Conservation (phyloP, 805 yeast species). For the Monosporozyma unispora region DNA sequence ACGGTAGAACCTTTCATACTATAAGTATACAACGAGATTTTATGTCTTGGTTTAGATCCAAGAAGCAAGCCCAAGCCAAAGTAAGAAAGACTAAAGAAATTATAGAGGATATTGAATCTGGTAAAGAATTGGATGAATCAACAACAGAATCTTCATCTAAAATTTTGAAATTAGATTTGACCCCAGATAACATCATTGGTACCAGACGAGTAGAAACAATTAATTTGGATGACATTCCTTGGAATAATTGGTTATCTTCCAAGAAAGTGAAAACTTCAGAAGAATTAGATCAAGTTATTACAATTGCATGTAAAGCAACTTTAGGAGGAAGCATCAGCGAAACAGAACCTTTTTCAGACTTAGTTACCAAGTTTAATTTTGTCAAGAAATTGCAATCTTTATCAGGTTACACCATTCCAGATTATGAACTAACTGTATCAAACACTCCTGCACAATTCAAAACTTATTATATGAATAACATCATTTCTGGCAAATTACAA, state of each 20-base stretch:
- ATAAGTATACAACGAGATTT: constrained; percentile 15
- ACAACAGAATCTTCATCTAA: not conserved
- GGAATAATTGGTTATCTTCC: constrained; percentile 30
- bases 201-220: constrained; percentile 5
- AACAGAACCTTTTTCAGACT: constrained; percentile 19
- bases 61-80: constrained; percentile 16
- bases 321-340: constrained; percentile 5
- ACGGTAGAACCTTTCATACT: not conserved
- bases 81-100: constrained; percentile 23
- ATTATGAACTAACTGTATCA: constrained; percentile 29
- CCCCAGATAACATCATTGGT: constrained; percentile 26
- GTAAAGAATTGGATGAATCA: constrained; percentile 26
- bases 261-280: constrained; percentile 19
- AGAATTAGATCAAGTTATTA: constrained; percentile 22
- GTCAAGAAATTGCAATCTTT: constrained; percentile 29
- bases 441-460: constrained; percentile 24
- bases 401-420: constrained; percentile 34
- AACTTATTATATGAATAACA: constrained; percentile 20
- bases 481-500: constrained; percentile 26
- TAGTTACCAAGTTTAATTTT: constrained; percentile 31
- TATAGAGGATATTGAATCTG: constrained; percentile 32
- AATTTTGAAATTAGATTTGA: constrained; percentile 16
- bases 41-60: constrained; percentile 34
- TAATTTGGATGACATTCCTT: constrained; percentile 18
- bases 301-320: constrained; percentile 7